Evolutionary conservation across 192 early-diverging fungal species (phyloP).

Genomic region (Oehlia diaphana): DNA sequence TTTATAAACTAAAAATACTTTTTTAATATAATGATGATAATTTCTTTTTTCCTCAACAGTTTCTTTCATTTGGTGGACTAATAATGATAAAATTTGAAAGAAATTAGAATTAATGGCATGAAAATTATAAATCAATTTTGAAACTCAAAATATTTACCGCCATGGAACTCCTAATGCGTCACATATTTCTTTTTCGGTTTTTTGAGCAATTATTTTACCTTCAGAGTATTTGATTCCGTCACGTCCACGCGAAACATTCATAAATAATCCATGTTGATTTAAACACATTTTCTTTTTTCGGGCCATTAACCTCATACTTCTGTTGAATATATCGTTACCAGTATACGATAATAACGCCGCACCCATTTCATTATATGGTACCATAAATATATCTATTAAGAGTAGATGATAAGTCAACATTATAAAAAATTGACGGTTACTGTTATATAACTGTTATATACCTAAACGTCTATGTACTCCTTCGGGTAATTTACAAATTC

Average conservation of each 20-base stretch:
- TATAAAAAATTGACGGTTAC: neutral
- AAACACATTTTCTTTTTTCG: constrained; percentile 18
- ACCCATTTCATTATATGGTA: neutral
- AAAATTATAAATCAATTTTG: neutral
- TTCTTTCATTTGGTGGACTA: neutral
- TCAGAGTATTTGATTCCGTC: neutral
- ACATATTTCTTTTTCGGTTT: constrained; percentile 30
- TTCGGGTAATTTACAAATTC: constrained; percentile 13
- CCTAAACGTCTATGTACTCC: constrained; percentile 11
- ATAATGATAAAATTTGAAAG: neutral
- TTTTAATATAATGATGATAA: neutral
- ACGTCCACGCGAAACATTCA: neutral
- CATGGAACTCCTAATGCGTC: constrained; percentile 35
- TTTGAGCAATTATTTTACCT: constrained; percentile 19
- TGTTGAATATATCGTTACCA: constrained; percentile 16
- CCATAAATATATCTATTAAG: neutral
- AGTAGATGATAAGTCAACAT: neutral
- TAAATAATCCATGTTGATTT: constrained; percentile 25
- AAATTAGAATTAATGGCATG: neutral
- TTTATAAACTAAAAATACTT: too few species aligned
- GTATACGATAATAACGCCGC: constrained; percentile 3
- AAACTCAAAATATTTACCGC: neutral
- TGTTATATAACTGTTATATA: neutral
- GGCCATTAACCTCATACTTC: constrained; percentile 21
- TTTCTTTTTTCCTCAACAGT: neutral